Evolutionary conservation across 2,329 filamentous ascomycete species (phyloP).

Genomic region (Camptophora hylomeconis): DNA sequence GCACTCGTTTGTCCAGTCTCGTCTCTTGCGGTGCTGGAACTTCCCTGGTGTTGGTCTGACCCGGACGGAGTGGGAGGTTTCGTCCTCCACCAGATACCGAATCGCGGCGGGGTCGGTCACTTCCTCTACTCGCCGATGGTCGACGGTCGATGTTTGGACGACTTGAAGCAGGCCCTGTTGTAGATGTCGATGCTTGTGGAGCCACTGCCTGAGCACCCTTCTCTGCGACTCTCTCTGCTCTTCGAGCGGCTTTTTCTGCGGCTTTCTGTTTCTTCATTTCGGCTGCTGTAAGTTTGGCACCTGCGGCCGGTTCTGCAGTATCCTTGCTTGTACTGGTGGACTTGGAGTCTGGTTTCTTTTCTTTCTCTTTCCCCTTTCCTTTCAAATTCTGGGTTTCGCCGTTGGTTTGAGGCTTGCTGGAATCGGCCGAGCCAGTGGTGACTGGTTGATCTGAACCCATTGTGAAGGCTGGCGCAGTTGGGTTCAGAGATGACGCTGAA

Average conservation of each 20-base stretch:
- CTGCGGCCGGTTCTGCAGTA: conserved; percentile 17
- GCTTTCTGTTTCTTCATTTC: conserved; percentile 82
- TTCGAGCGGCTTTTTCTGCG: conserved; percentile 77
- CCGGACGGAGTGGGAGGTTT: conserved; percentile 22
- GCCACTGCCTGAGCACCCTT: conserved; percentile 25
- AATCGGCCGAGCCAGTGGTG: conserved; percentile 5
- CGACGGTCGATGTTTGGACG: conserved; percentile 18
- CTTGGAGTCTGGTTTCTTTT: conserved; percentile 6
- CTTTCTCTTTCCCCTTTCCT: conserved; percentile 5
- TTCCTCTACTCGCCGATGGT: conserved; percentile 12
- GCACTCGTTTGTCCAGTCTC: conserved; percentile 44
- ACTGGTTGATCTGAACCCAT: conserved; percentile 8
- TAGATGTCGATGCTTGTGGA: conserved; percentile 8
- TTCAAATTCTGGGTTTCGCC: conserved; percentile 4
- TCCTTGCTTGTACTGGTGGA: conserved; percentile 12
- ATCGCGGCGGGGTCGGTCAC: conserved; percentile 21
- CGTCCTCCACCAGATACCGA: conserved; percentile 11
- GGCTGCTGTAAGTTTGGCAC: conserved; percentile 36
- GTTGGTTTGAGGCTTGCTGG: conserved; percentile 5
- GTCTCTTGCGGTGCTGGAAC: conserved; percentile 20
- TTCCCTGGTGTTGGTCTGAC: too few relatives aligned
- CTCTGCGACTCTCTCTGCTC: conserved; percentile 53
- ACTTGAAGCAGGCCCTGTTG: conserved; percentile 18
- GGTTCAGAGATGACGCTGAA: too few relatives aligned
- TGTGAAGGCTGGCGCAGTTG: conserved; percentile 12